A percentile compares a stretch with the other conserved stretches of the same genome.
Conservation (phyloP, 495 filamentous ascomycete genomes). For the Penicillium angulare region DNA sequence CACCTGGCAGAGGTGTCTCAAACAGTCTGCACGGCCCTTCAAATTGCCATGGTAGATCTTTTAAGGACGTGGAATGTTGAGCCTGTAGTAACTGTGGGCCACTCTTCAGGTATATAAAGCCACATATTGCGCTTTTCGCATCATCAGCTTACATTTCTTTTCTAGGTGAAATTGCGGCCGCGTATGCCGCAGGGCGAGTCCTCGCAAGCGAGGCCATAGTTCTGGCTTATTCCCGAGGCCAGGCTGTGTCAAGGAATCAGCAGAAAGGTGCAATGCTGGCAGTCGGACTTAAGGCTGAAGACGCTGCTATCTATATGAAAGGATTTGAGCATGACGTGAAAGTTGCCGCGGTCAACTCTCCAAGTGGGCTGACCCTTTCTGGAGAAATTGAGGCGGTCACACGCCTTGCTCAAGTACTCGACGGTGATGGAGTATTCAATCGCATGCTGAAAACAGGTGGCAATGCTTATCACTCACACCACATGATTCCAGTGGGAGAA, state of each 20-base stretch:
- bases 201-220: background rate
- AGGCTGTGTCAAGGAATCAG: background rate
- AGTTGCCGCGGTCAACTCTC: conserved; percentile 44
- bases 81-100: background rate
- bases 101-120: conserved; percentile 11
- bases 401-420: background rate
- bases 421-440: conserved; percentile 36
- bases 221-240: conserved; percentile 5
- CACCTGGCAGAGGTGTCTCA: conserved; percentile 34
- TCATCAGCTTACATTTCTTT: no score
- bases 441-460: conserved; percentile 45
- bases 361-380: conserved; percentile 40
- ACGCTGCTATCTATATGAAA: conserved; percentile 11
- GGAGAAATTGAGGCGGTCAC: background rate
- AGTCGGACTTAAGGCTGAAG: conserved; percentile 25
- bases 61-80: conserved; percentile 10
- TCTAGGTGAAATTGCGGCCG: conserved; percentile 10
- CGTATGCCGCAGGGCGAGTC: conserved; percentile 5
- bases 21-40: conserved; percentile 34
- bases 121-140: no score
- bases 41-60: conserved; percentile 24
- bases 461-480: conserved; percentile 46
- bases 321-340: conserved; percentile 21
- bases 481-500: conserved; percentile 15
- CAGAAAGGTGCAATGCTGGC: conserved; percentile 20